Evolutionary conservation across 164 flowering plant genomes (phyloP).

Genomic region (Aristolochia contorta): DNA sequence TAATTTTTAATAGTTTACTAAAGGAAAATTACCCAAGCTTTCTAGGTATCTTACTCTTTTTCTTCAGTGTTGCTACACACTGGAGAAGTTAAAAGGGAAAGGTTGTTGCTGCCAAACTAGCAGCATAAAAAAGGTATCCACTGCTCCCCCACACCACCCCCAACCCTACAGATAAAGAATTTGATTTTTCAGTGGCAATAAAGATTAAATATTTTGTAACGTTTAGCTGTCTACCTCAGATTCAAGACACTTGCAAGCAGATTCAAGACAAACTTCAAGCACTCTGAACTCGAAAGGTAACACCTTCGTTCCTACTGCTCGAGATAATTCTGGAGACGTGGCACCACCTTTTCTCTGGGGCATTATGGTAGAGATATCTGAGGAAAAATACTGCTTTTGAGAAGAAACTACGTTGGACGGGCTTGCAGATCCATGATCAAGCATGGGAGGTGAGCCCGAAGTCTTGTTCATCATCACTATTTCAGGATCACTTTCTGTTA

Average conservation of each 20-base stretch:
- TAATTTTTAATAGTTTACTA: no score
- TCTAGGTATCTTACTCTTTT: no score
- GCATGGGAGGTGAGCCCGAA: not conserved
- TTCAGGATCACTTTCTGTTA: not conserved
- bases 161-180: no score
- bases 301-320: constrained; percentile 17
- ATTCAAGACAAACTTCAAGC: constrained; percentile 44
- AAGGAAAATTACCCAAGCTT: no score
- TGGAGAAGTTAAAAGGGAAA: no score
- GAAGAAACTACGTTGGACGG: not conserved
- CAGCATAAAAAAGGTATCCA: no score
- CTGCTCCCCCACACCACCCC: no score
- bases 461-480: not conserved
- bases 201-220: not conserved
- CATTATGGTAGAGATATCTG: not conserved
- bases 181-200: no score
- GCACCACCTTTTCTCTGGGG: not conserved
- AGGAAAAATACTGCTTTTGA: not conserved
- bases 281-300: constrained; percentile 40
- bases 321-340: not conserved
- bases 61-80: no score
- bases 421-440: not conserved
- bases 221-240: constrained; percentile 22
- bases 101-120: no score
- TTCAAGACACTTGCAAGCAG: constrained; percentile 37